Conservation (phyloP, 805 yeast genomes). For the Pichia insulana region DNA sequence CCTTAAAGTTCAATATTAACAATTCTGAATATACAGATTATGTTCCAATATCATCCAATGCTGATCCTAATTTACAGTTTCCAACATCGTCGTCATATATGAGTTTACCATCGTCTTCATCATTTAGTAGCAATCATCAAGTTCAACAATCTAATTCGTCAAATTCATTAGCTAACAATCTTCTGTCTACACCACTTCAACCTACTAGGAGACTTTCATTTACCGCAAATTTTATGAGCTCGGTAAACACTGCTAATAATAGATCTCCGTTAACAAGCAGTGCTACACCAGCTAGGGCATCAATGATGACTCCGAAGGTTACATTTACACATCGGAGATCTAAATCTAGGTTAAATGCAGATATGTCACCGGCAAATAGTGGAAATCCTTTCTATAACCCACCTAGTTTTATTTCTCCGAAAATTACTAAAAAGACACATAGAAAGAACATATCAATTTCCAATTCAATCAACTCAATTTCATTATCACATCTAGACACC, state of each 20-base stretch:
- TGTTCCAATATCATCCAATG: slow-evolving; percentile 22
- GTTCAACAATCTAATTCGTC: slow-evolving; percentile 7
- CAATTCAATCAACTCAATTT: slow-evolving; percentile 24
- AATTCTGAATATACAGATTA: slow-evolving; percentile 14
- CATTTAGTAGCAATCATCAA: slow-evolving; percentile 3
- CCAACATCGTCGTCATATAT: slow-evolving; percentile 11
- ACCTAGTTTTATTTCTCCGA: slow-evolving; percentile 36
- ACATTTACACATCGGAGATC: slow-evolving; percentile 14
- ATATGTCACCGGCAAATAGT: slow-evolving; percentile 27
- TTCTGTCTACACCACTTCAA: slow-evolving; percentile 15
- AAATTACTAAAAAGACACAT: slow-evolving; percentile 23
- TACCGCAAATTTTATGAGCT: slow-evolving; percentile 1
- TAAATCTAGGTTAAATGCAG: slow-evolving; percentile 17
- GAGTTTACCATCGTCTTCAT: slow-evolving; percentile 6
- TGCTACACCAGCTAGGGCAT: slow-evolving; percentile 15
- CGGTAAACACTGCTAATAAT: slow-evolving; percentile 3
- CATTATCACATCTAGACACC: slow-evolving; percentile 25
- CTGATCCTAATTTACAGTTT: slow-evolving; percentile 21
- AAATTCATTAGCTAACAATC: slow-evolving; percentile 9
- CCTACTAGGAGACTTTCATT: slow-evolving; percentile 14
- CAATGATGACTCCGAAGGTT: neutral
- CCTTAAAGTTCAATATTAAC: slow-evolving; percentile 5
- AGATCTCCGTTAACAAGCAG: slow-evolving; percentile 7
- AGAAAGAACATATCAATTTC: slow-evolving; percentile 26
- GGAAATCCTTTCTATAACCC: slow-evolving; percentile 45